phyloP scores from a whole-genome alignment of 2,329 filamentous ascomycete species.

The Talaromyces piceae region DNA sequence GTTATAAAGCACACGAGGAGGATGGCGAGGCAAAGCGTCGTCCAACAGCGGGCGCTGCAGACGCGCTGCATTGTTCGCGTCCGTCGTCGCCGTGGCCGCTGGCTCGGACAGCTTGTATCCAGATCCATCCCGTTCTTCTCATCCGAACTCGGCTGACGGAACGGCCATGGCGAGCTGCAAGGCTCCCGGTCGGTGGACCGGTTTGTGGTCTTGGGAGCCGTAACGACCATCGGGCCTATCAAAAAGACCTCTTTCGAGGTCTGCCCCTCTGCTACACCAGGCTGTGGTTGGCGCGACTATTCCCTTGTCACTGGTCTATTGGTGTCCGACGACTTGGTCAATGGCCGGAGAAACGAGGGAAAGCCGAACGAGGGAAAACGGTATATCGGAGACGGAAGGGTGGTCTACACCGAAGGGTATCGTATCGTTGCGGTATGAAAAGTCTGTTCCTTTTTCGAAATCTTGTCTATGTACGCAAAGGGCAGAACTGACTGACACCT shows the following conservation, averaged over 20 bases:
- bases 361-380: not conserved
- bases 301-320: not conserved
- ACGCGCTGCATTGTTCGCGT: not conserved
- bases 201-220: slow-evolving; percentile 23
- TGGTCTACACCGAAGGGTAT: not conserved
- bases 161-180: slow-evolving; percentile 8
- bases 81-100: not conserved
- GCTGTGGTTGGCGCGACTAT: slow-evolving; percentile 29
- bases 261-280: slow-evolving; percentile 30
- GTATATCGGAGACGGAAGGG: too few species aligned
- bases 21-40: not conserved
- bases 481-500: not conserved
- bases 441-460: not conserved
- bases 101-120: not conserved
- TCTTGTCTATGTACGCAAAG: not conserved
- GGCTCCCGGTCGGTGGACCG: slow-evolving; percentile 12
- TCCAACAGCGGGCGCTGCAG: not conserved
- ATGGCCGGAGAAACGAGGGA: not conserved
- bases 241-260: slow-evolving; percentile 36
- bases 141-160: not conserved
- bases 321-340: not conserved
- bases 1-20: not conserved
- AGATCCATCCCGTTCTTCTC: slow-evolving; percentile 3
- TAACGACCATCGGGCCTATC: slow-evolving; percentile 22
- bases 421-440: not conserved